Conservation (phyloP, 1,284 basidiomycete species). For the Trichosporon sp. region DNA sequence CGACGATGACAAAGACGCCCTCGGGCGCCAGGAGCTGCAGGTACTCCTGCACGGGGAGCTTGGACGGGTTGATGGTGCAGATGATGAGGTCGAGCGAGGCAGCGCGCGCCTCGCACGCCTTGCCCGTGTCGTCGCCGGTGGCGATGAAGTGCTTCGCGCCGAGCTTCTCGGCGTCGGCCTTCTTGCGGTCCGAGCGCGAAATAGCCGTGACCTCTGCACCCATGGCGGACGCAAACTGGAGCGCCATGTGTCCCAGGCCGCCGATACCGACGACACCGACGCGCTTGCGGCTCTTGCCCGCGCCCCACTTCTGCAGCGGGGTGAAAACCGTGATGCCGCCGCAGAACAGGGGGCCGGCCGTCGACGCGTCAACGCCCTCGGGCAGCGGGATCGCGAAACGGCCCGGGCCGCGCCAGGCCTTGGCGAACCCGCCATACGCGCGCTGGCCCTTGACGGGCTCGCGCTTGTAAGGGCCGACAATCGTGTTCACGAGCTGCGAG, state of each 20-base stretch:
- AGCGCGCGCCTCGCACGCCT: slow-evolving; percentile 40
- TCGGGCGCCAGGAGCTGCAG: slow-evolving; percentile 52
- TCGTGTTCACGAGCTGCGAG: slow-evolving; percentile 28
- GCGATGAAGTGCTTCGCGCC: slow-evolving; percentile 56
- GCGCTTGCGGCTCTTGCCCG: slow-evolving; percentile 58
- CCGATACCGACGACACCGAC: slow-evolving; percentile 60
- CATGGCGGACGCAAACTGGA: slow-evolving; percentile 59
- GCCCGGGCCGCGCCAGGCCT: slow-evolving; percentile 49
- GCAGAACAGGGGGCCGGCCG: slow-evolving; percentile 60
- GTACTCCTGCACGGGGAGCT: slow-evolving; percentile 46
- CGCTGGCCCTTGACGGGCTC: slow-evolving; percentile 35
- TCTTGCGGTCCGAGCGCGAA: slow-evolving; percentile 58
- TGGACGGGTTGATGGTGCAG: slow-evolving; percentile 47
- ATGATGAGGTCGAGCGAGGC: slow-evolving; percentile 57
- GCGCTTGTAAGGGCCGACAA: slow-evolving; percentile 22
- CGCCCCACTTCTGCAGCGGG: slow-evolving; percentile 59
- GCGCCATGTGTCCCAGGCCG: slow-evolving; percentile 54
- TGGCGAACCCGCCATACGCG: slow-evolving; percentile 56
- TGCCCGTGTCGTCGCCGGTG: slow-evolving; percentile 39
- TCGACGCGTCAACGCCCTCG: slow-evolving; percentile 61
- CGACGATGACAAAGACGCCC: slow-evolving; percentile 54
- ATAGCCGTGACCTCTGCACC: slow-evolving; percentile 66
- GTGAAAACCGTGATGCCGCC: slow-evolving; percentile 57
- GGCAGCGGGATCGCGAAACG: slow-evolving; percentile 70
- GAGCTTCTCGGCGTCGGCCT: slow-evolving; percentile 59